Conservation (phyloP, 75 land plant species). For the Cupressus sempervirens region DNA sequence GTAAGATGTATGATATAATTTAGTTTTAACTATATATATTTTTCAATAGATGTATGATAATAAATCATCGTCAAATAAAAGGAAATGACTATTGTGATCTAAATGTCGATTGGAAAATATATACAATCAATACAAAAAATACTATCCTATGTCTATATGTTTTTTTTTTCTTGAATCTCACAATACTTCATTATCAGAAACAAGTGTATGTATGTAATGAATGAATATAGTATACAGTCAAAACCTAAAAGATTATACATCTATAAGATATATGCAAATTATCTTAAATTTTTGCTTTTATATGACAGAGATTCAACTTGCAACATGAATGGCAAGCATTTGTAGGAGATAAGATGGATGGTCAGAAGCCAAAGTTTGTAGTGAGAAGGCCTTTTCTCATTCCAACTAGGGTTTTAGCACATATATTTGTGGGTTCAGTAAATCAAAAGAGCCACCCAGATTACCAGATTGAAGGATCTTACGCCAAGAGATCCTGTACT, state of each 20-base stretch:
- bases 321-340: neutral
- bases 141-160: too few species aligned
- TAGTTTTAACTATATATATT: neutral
- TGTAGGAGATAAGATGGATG: neutral
- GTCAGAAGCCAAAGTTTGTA: constrained; percentile 12
- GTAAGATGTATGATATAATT: too few species aligned
- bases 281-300: neutral
- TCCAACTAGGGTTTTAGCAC: constrained; percentile 11
- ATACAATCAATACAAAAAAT: too few species aligned
- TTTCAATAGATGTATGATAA: too few species aligned
- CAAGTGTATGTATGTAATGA: too few species aligned
- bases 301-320: neutral
- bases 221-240: too few species aligned
- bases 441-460: neutral
- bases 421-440: neutral
- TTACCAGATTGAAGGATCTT: constrained; percentile 26
- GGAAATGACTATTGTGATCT: too few species aligned
- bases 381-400: constrained; percentile 12
- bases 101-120: too few species aligned
- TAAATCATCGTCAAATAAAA: too few species aligned
- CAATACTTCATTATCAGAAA: too few species aligned
- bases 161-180: neutral
- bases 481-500: constrained; percentile 14
- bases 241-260: too few species aligned
- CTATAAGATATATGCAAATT: neutral